Base-by-base conservation (phyloP, 306 rosid species). In the Dicorynia guianensis region DNA sequence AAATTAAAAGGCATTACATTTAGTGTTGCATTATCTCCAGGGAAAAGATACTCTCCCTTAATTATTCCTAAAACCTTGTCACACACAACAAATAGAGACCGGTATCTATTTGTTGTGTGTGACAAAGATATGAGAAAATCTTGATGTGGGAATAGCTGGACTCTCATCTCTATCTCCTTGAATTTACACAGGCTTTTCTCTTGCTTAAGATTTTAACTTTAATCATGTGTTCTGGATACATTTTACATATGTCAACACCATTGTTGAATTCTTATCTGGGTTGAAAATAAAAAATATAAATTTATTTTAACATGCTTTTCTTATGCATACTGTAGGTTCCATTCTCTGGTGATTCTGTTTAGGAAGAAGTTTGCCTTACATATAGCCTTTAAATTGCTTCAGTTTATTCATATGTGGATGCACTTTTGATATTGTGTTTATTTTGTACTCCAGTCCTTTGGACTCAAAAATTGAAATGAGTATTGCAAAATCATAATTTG, bases 1-100 rank as follows among this genome's bases (percentile, higher is more conserved):
- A 54, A 38, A 15, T 40, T 64, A 66, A 20, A 65, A 48, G 59
- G 48, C 77, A 46, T 55, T 46, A 47, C 53, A 30, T 70, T 25
- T 46, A 48, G 20, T n/a, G n/a, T 34, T 8, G 50, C 6, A 19
- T 63, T 54, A 17, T 44, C 40, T 65, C 61, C 54, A n/a, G n/a
- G n/a, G n/a, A n/a, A n/a, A n/a, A n/a, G n/a, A n/a, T n/a, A n/a
- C n/a, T n/a, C n/a, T n/a, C n/a, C n/a, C n/a, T n/a, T n/a, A n/a
- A n/a, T n/a, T n/a, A n/a, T n/a, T n/a, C n/a, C n/a, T n/a, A n/a
- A n/a, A n/a, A n/a, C n/a, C n/a, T n/a, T n/a, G n/a, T n/a, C n/a
- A n/a, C n/a, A n/a, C n/a, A n/a, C n/a, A n/a, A n/a, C n/a, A n/a
- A n/a, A n/a, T n/a, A n/a, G n/a, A n/a, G n/a, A n/a, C n/a, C n/a